These are phyloP conservation scores for Saraca asoca DNA, from an alignment of 331 rosid genomes.

Conservation along the genomic window DNA sequence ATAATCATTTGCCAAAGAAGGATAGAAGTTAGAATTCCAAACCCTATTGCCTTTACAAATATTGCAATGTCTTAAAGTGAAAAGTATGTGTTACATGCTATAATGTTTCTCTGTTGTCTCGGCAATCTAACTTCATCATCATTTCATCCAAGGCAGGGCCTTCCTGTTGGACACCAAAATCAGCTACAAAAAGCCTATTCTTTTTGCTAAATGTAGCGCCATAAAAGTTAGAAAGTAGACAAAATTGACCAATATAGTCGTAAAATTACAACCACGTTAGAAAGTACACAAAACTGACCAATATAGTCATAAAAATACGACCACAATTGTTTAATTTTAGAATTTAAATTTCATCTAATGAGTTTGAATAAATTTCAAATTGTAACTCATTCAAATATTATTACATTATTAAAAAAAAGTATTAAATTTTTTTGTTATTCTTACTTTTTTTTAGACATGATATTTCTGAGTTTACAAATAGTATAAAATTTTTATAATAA, in stretches of 20 bases:
- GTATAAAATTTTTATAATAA: no score
- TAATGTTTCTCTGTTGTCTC: conserved; percentile 21
- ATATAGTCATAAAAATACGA: conserved; percentile 33
- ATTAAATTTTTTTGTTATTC: no score
- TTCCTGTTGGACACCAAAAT: conserved; percentile 40
- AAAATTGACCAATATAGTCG: conserved; percentile 42
- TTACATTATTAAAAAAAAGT: no score
- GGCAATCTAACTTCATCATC: conserved; percentile 20
- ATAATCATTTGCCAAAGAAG: conserved; percentile 20
- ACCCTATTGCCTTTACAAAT: conserved; percentile 4
- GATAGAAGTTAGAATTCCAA: conserved; percentile 12
- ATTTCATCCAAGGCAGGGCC: conserved; percentile 35
- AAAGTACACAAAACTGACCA: conserved; percentile 41
- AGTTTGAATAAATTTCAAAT: no score
- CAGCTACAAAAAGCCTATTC: conserved; percentile 27
- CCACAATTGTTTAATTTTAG: no score
- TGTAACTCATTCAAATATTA: no score
- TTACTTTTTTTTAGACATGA: no score
- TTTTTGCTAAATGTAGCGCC: conserved; percentile 27
- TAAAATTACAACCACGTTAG: conserved; percentile 23
- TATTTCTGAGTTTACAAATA: no score
- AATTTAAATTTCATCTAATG: no score
- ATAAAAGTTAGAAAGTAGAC: conserved; percentile 32
- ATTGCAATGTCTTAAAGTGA: not conserved
- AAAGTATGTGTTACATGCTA: conserved; percentile 15